Conservation (phyloP, 768 basidiomycete genomes). For the Lactifluus piperatus region DNA sequence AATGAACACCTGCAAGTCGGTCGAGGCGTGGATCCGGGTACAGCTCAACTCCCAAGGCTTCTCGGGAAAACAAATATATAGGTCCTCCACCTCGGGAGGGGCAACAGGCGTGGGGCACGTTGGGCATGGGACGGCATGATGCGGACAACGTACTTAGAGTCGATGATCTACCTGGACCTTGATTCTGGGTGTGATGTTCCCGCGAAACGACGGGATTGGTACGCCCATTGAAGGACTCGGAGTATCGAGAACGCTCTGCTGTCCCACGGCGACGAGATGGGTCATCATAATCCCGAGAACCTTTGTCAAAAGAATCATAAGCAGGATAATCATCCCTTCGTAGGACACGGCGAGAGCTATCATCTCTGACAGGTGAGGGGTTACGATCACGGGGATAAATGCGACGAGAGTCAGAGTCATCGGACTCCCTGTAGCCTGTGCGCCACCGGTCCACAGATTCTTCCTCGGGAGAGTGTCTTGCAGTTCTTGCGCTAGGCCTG, state of each 20-base stretch:
- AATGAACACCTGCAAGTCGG: slow-evolving; percentile 18
- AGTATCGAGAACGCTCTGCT: slow-evolving; percentile 10
- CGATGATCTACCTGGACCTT: slow-evolving; percentile 18
- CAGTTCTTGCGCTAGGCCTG: neutral
- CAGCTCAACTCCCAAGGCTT: slow-evolving; percentile 21
- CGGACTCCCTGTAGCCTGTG: slow-evolving; percentile 9
- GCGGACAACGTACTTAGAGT: slow-evolving; percentile 23
- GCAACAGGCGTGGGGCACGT: slow-evolving; percentile 7
- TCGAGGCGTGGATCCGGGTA: slow-evolving; percentile 16
- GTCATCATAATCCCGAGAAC: slow-evolving; percentile 10
- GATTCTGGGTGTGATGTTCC: slow-evolving; percentile 12
- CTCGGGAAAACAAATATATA: slow-evolving; percentile 13
- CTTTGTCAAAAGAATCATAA: slow-evolving; percentile 16
- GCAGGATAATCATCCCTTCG: slow-evolving; percentile 12
- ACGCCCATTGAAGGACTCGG: slow-evolving; percentile 4
- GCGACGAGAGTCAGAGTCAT: slow-evolving; percentile 3
- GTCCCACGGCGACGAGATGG: slow-evolving; percentile 6
- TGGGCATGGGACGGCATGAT: slow-evolving; percentile 20
- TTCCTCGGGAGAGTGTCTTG: slow-evolving; percentile 8
- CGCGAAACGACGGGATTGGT: slow-evolving; percentile 3
- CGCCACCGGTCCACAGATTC: slow-evolving; percentile 8
- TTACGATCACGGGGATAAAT: slow-evolving; percentile 12
- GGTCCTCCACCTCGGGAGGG: slow-evolving; percentile 20
- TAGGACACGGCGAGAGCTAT: slow-evolving; percentile 12
- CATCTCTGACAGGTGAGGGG: slow-evolving; percentile 13